These are phyloP conservation scores for Lichtheimia ramosa DNA, from an alignment of 371 early-diverging fungal species.

Conservation along the genomic window DNA sequence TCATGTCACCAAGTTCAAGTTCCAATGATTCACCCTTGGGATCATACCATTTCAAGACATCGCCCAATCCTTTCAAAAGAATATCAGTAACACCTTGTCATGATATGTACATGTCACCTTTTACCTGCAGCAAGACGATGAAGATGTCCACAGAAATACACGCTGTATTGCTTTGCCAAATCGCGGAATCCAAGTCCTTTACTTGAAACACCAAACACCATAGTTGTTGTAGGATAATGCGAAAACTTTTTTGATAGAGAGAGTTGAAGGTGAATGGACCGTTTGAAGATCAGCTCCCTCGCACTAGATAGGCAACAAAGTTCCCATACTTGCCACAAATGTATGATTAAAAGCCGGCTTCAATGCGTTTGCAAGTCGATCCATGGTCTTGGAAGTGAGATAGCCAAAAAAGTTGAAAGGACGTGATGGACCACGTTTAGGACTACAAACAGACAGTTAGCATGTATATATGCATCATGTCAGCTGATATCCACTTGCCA, in stretches of 20 bases:
- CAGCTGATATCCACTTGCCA: conserved; percentile 49
- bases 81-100: too few species aligned
- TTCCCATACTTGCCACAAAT: conserved; percentile 49
- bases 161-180: conserved; percentile 60
- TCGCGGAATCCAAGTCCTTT: conserved; percentile 62
- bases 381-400: conserved; percentile 74
- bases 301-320: background rate
- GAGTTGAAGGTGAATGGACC: background rate
- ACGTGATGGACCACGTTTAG: conserved; percentile 74
- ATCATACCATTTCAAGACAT: conserved; percentile 64
- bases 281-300: too few species aligned
- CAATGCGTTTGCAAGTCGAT: conserved; percentile 54
- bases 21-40: conserved; percentile 67
- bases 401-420: conserved; percentile 93
- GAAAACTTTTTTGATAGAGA: conserved; percentile 40
- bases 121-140: conserved; percentile 75
- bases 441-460: conserved; percentile 32
- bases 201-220: conserved; percentile 67
- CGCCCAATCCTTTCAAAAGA: conserved; percentile 56
- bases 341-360: conserved; percentile 63
- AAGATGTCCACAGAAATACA: conserved; percentile 87
- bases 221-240: conserved; percentile 88
- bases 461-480: background rate
- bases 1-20: conserved; percentile 88
- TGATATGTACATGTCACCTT: background rate